Base-by-base conservation (phyloP, 495 filamentous ascomycete genomes). In the Hyaloscypha hepaticicola region DNA sequence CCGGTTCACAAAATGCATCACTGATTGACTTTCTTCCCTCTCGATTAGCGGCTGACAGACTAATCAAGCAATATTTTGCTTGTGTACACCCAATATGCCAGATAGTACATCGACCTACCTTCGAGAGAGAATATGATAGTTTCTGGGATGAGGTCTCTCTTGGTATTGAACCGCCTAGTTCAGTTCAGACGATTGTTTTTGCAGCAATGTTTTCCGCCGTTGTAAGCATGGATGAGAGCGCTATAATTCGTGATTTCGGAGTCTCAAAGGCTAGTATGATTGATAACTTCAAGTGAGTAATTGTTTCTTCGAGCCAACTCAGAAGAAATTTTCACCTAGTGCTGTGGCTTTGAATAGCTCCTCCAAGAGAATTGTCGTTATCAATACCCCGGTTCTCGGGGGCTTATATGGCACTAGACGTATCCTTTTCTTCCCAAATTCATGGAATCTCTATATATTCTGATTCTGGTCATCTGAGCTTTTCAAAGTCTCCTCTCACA, bases 31-130 rank as follows among this genome's bases (percentile, higher is more conserved):
- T 83, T 66, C 67, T 91, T 19, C 88, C 86, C 0, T 74, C 77
- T 5, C 74, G 73, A 53, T 45, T 71, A 8, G 72, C 79, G 1
- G 79, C 83, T 11, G 83, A 89, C 71, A 73, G 76, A 49, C 75
- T 93, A 24, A 77, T 89, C 51, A 74, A 76, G 56, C 85, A 88
- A 41, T 93, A 91, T 67, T 90, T 86, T 68, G 63, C 74, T 38
- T 79, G 82, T 21, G 88, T 90, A 9, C 87, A 93, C 71, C 83
- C 85, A 1, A 80, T 93, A 27, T 85, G 84, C 16, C 80, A 83
- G 22, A 81, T 84, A 29, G 72, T 90, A 0, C 89, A 93, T 67
- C 74, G 83, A 28, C 86, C 87, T 0, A 83, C 85, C 4, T 86
- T 92, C 52, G 82, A 89, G 57, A 72, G 73, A 26, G 75, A 82